Percentiles rank a stretch among this genome's conserved stretches.
phyloP scores from a whole-genome alignment of 2,329 filamentous ascomycete species.

The Dendryphion nanum region DNA sequence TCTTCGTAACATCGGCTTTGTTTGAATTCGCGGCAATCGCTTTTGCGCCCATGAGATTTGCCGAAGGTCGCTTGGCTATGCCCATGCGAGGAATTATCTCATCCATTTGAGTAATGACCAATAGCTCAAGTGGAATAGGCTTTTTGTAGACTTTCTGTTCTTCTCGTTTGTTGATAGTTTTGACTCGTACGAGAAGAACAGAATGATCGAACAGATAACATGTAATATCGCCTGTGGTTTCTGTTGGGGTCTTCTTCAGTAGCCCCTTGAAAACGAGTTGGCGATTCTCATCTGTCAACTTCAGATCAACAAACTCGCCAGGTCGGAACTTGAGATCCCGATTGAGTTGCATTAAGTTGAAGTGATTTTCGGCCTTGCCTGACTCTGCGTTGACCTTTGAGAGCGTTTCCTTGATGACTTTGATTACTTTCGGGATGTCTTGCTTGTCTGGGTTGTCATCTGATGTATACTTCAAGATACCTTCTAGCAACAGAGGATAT shows the following conservation, averaged over 20 bases:
- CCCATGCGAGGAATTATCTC: constrained; percentile 83
- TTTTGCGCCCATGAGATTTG: constrained; percentile 61
- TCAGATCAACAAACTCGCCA: constrained; percentile 88
- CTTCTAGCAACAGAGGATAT: constrained; percentile 89
- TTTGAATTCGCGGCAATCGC: constrained; percentile 49
- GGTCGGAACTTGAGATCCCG: constrained; percentile 87
- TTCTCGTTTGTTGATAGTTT: constrained; percentile 88
- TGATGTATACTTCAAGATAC: constrained; percentile 87
- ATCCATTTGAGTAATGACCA: constrained; percentile 96
- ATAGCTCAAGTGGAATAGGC: constrained; percentile 89
- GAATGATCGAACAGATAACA: constrained; percentile 97
- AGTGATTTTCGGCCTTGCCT: constrained; percentile 95
- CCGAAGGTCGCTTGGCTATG: constrained; percentile 81
- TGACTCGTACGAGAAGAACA: constrained; percentile 84
- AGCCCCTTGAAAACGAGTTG: constrained; percentile 92
- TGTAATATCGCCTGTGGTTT: constrained; percentile 78
- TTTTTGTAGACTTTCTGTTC: constrained; percentile 94
- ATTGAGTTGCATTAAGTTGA: constrained; percentile 89
- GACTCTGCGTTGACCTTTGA: constrained; percentile 90
- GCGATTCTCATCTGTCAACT: constrained; percentile 88
- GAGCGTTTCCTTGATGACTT: constrained; percentile 81
- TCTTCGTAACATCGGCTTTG: constrained; percentile 41
- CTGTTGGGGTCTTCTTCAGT: constrained; percentile 88
- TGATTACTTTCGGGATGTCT: constrained; percentile 87
- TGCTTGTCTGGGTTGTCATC: constrained; percentile 86